Percentiles rank a stretch among this genome's conserved stretches.
Conservation (phyloP, 2,329 filamentous ascomycete species). For the Colletotrichum lentis region DNA sequence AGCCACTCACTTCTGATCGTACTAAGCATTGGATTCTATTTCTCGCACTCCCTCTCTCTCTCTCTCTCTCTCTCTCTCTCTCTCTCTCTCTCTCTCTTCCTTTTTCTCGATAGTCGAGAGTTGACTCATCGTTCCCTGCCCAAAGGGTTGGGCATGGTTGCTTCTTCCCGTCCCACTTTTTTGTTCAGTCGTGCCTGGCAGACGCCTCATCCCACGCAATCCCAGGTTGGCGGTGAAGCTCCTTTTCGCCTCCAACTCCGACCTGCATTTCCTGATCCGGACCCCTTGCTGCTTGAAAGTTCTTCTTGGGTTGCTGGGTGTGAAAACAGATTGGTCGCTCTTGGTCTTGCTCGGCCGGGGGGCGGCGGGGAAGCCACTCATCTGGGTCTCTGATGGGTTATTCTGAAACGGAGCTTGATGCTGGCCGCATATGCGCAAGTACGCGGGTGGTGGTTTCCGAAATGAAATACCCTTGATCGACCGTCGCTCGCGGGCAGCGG, state of each 20-base stretch:
- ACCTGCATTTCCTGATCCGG: constrained; percentile 33
- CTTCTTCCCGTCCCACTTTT: constrained; percentile 37
- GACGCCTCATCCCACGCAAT: constrained; percentile 31
- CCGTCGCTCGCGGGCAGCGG: constrained; percentile 12
- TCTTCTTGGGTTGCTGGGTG: constrained; percentile 14
- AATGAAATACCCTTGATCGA: constrained; percentile 24
- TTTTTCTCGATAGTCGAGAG: constrained; percentile 11
- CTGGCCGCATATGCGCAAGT: constrained; percentile 26
- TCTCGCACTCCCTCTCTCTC: too few relatives aligned
- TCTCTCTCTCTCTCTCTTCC: background rate
- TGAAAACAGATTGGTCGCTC: constrained; percentile 23
- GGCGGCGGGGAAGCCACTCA: constrained; percentile 24
- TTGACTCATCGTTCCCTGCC: constrained; percentile 39
- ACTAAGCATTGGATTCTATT: background rate
- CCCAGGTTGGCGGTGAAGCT: constrained; percentile 42
- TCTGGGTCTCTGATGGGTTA: constrained; percentile 20
- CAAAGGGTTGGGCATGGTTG: constrained; percentile 38
- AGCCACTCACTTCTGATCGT: constrained; percentile 27
- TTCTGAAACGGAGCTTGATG: constrained; percentile 38
- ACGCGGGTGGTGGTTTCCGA: constrained; percentile 14
- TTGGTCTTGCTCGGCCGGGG: constrained; percentile 1
- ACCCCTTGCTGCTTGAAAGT: constrained; percentile 19
- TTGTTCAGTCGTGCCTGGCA: constrained; percentile 33
- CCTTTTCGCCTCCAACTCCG: constrained; percentile 8
- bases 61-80: background rate